Conservation (phyloP, 495 filamentous ascomycete species). For the Penicillium subrubescens region DNA sequence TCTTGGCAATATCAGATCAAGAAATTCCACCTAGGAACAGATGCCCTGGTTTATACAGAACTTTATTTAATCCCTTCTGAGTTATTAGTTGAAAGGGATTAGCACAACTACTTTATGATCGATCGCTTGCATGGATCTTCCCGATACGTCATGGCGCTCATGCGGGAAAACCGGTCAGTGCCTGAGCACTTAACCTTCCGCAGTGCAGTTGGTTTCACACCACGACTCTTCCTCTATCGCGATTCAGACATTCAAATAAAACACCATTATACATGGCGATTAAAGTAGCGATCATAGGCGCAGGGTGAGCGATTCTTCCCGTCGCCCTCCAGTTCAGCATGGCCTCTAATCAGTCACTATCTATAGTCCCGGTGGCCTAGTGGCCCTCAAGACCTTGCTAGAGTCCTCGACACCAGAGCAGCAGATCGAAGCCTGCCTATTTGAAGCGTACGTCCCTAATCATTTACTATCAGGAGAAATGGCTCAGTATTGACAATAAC, state of each 20-base stretch:
- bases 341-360: not conserved
- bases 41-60: not conserved
- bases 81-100: not conserved
- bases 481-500: not conserved
- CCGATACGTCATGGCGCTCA: slow-evolving; percentile 4
- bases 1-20: not conserved
- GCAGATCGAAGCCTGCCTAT: slow-evolving; percentile 20
- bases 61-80: not conserved
- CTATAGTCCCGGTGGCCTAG: slow-evolving; percentile 17
- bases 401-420: slow-evolving; percentile 17
- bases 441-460: slow-evolving; percentile 15
- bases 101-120: not conserved
- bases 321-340: not conserved
- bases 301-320: not conserved
- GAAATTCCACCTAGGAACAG: not conserved
- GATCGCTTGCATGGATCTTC: not conserved
- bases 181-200: not conserved
- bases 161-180: slow-evolving; percentile 5
- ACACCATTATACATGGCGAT: slow-evolving; percentile 8
- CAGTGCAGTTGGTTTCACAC: not conserved
- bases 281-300: slow-evolving; percentile 16
- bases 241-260: too few species aligned
- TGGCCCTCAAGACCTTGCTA: slow-evolving; percentile 20
- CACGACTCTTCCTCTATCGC: not conserved
- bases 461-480: too few species aligned